Evolutionary conservation across 2,329 filamentous ascomycete genomes (phyloP).

Genomic region (Aspergillus sp.): DNA sequence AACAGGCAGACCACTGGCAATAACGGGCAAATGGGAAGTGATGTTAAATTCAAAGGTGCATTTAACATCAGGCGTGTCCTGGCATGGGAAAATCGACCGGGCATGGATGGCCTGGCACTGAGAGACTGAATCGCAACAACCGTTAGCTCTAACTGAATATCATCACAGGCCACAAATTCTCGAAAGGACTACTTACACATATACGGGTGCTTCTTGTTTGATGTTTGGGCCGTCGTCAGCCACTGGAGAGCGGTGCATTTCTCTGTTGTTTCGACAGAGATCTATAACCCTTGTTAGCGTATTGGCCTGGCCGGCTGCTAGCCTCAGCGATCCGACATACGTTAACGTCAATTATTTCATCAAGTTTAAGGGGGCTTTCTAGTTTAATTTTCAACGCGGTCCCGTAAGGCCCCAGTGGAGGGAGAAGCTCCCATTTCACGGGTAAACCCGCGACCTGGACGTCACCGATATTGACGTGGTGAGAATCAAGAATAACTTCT

Average conservation of each 20-base stretch:
- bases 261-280: conserved; percentile 76
- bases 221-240: conserved; percentile 89
- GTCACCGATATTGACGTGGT: conserved; percentile 70
- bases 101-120: conserved; percentile 97
- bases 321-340: conserved; percentile 27
- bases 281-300: conserved; percentile 41
- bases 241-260: conserved; percentile 92
- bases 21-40: conserved; percentile 80
- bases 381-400: conserved; percentile 50
- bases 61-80: conserved; percentile 97
- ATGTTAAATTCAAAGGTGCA: conserved; percentile 91
- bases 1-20: conserved; percentile 77
- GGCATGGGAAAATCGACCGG: conserved; percentile 90
- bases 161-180: not conserved
- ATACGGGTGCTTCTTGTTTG: conserved; percentile 93
- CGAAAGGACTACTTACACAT: conserved; percentile 62
- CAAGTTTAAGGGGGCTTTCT: conserved; percentile 46
- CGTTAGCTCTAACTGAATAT: not conserved
- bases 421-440: conserved; percentile 68
- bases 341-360: conserved; percentile 50
- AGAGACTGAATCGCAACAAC: conserved; percentile 55
- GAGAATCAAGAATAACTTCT: conserved; percentile 86
- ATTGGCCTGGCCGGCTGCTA: not conserved
- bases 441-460: conserved; percentile 68
- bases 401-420: conserved; percentile 68